Conservation (phyloP, 176 grass and related monocot genomes). For the Carex cristatella region DNA sequence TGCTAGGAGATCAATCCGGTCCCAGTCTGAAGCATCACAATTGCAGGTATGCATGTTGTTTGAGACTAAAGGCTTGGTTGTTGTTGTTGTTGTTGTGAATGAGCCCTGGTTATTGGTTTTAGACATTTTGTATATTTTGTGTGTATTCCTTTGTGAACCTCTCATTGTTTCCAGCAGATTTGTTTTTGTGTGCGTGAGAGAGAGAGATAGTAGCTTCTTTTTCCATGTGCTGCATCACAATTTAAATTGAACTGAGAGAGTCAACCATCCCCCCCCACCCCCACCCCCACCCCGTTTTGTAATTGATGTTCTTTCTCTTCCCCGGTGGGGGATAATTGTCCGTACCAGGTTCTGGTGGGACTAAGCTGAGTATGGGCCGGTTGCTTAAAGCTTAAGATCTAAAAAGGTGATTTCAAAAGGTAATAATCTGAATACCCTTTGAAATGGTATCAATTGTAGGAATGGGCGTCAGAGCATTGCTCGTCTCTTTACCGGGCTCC, state of each 20-base stretch:
- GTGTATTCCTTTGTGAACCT: not conserved
- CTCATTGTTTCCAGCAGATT: not conserved
- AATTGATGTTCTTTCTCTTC: not conserved
- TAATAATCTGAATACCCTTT: not conserved
- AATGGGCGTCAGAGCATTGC: conserved; percentile 80
- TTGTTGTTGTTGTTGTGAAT: not conserved
- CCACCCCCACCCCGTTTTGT: too few species aligned
- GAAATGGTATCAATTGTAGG: conserved; percentile 42
- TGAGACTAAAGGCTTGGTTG: too few species aligned
- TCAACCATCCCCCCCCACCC: not conserved
- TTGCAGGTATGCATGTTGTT: conserved; percentile 49
- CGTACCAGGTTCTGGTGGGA: not conserved
- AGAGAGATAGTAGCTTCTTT: not conserved
- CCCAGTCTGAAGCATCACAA: conserved; percentile 54
- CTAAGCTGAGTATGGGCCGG: not conserved
- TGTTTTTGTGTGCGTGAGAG: not conserved
- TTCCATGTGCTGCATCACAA: not conserved
- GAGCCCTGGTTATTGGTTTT: not conserved
- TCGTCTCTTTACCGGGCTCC: conserved; percentile 59
- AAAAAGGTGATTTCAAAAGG: not conserved
- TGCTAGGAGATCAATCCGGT: conserved; percentile 60
- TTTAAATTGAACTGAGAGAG: not conserved
- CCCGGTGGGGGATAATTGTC: not conserved
- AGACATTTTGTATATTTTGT: conserved; percentile 2
- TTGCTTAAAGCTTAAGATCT: not conserved